Percentiles rank a stretch among this genome's conserved stretches.
phyloP scores from a whole-genome alignment of 768 basidiomycete species.

The Leccinellum albellum region DNA sequence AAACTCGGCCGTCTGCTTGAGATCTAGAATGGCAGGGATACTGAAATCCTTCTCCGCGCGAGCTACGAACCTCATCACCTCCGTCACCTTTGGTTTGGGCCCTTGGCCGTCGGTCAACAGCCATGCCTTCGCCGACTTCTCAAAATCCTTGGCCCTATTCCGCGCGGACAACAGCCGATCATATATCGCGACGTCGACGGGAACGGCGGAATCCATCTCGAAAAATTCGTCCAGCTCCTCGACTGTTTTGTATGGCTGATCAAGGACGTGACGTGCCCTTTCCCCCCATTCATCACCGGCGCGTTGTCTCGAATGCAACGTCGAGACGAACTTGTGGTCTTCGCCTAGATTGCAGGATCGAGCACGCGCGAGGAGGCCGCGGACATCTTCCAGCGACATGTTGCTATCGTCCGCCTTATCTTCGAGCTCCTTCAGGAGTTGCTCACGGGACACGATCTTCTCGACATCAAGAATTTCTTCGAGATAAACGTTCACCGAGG shows the following conservation, averaged over 20 bases:
- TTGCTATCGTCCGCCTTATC: slow-evolving; percentile 64
- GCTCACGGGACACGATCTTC: slow-evolving; percentile 76
- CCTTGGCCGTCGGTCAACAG: slow-evolving; percentile 53
- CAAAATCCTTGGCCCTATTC: slow-evolving; percentile 71
- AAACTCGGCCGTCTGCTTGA: slow-evolving; percentile 69
- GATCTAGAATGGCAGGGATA: slow-evolving; percentile 59
- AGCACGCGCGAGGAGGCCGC: slow-evolving; percentile 67
- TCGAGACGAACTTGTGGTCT: slow-evolving; percentile 61
- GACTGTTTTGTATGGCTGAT: slow-evolving; percentile 68
- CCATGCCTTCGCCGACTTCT: slow-evolving; percentile 75
- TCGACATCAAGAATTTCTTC: slow-evolving; percentile 76
- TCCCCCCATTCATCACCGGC: slow-evolving; percentile 79
- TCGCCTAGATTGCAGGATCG: slow-evolving; percentile 58
- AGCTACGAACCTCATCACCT: slow-evolving; percentile 63
- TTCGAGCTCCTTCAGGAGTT: slow-evolving; percentile 72
- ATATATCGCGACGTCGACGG: slow-evolving; percentile 64
- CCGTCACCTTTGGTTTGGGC: slow-evolving; percentile 58
- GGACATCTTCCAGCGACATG: slow-evolving; percentile 74
- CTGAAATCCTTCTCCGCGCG: slow-evolving; percentile 76
- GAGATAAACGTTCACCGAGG: slow-evolving; percentile 77
- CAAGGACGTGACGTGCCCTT: slow-evolving; percentile 60
- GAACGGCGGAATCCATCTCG: slow-evolving; percentile 59
- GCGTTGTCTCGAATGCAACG: slow-evolving; percentile 59
- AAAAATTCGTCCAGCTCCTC: slow-evolving; percentile 74
- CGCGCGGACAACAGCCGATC: slow-evolving; percentile 62